A percentile compares a stretch with the other conserved stretches of the same genome.
Conservation (phyloP, 345 rosid genomes). For the Populus deltoides region DNA sequence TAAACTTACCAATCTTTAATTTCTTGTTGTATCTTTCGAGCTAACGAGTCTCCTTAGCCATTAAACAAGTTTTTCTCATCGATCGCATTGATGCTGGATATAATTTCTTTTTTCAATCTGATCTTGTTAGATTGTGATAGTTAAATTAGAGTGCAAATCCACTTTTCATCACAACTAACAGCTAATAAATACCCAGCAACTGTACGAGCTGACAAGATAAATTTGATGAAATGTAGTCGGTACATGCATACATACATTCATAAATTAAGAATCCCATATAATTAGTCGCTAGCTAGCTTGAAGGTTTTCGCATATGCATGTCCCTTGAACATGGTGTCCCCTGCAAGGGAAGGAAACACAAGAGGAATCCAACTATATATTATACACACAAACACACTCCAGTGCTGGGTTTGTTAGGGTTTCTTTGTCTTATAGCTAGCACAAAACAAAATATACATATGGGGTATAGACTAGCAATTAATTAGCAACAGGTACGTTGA, state of each 20-base stretch:
- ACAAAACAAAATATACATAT: neutral
- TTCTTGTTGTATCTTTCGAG: too few species aligned
- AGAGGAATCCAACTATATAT: too few species aligned
- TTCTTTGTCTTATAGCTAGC: constrained; percentile 7
- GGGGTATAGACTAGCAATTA: neutral
- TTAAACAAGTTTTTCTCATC: too few species aligned
- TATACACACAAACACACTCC: neutral
- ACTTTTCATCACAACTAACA: neutral
- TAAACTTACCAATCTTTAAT: too few species aligned
- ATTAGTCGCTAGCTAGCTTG: neutral
- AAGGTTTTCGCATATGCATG: neutral
- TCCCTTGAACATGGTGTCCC: constrained; percentile 6
- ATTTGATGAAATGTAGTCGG: neutral
- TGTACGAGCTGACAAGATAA: neutral
- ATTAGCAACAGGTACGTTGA: neutral
- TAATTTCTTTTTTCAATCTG: too few species aligned
- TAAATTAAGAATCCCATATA: neutral
- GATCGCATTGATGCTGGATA: too few species aligned
- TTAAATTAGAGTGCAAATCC: neutral
- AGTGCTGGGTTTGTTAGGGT: constrained; percentile 9
- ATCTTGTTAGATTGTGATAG: too few species aligned
- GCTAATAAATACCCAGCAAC: neutral
- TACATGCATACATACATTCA: neutral
- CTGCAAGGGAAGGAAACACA: neutral
- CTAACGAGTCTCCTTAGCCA: too few species aligned